These are phyloP conservation scores for Sporothrix euskadiensis DNA, from an alignment of 2,329 filamentous ascomycete species.

Conservation along the genomic window DNA sequence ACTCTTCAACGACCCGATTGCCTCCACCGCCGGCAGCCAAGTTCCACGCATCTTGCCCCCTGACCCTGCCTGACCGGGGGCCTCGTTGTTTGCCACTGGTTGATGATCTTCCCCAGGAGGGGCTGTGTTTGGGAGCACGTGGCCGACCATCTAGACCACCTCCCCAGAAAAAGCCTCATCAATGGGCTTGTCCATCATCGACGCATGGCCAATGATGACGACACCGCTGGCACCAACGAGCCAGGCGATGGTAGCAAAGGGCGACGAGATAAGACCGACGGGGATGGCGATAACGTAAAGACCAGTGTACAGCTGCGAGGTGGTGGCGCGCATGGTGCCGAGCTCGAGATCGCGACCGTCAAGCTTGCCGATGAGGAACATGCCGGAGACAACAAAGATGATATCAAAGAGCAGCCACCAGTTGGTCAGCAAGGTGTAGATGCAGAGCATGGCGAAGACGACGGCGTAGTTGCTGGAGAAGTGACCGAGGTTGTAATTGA, in stretches of 20 bases:
- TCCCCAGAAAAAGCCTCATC: conserved; percentile 99
- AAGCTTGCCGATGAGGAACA: conserved; percentile 90
- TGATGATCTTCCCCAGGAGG: conserved; percentile 99
- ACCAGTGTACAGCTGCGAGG: conserved; percentile 90
- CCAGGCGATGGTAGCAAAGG: conserved; percentile 85
- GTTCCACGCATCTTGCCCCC: conserved; percentile 40
- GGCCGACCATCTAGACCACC: conserved; percentile 99
- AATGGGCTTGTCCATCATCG: conserved; percentile 97
- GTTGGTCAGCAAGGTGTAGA: conserved; percentile 94
- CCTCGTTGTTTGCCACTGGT: conserved; percentile 49
- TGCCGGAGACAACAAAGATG: conserved; percentile 77
- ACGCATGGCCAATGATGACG: conserved; percentile 89
- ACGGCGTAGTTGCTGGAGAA: conserved; percentile 98
- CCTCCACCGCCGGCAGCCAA: conserved; percentile 32
- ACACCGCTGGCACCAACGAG: conserved; percentile 93
- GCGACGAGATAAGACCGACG: conserved; percentile 80
- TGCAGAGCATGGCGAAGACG: conserved; percentile 90
- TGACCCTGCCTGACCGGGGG: conserved; percentile 40
- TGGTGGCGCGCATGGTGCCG: conserved; percentile 77
- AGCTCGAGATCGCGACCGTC: conserved; percentile 85
- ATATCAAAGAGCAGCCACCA: conserved; percentile 87
- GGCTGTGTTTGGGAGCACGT: conserved; percentile 94
- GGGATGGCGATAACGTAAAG: conserved; percentile 82
- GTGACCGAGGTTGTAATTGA: conserved; percentile 96
- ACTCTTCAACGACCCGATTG: conserved; percentile 63